Percentiles rank a stretch among this genome's conserved stretches.
These are phyloP conservation scores for Boletus subparvulus DNA, from an alignment of 768 basidiomycete species.

Conservation along the genomic window DNA sequence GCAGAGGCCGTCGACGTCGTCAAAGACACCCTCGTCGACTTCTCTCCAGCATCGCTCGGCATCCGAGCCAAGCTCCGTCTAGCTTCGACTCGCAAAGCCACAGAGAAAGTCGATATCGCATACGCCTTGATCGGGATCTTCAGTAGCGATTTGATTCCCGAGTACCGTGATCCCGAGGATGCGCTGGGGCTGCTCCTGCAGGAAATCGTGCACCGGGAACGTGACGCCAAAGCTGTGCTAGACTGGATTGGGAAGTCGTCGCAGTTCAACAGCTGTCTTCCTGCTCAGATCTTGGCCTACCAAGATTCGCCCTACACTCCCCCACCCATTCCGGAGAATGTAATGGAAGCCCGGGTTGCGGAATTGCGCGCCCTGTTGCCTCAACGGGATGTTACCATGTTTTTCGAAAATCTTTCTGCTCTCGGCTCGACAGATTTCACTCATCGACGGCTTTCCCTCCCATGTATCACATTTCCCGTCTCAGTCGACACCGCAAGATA, in stretches of 20 bases:
- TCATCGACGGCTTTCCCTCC: background rate
- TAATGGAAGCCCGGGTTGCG: background rate
- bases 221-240: slow-evolving; percentile 4
- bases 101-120: background rate
- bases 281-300: slow-evolving; percentile 6
- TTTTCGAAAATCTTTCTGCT: background rate
- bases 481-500: background rate
- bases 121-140: slow-evolving; percentile 1
- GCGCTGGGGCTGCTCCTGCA: slow-evolving; percentile 6
- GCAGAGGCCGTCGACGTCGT: background rate
- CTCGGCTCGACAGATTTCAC: background rate
- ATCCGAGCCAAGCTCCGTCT: background rate
- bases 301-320: background rate
- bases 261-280: slow-evolving; percentile 13
- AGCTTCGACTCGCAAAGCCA: background rate
- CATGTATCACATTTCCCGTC: background rate
- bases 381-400: background rate
- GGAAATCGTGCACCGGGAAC: slow-evolving; percentile 5
- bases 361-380: background rate
- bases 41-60: background rate
- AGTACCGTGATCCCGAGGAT: background rate
- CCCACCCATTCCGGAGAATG: background rate
- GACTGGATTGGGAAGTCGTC: slow-evolving; percentile 15
- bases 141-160: background rate
- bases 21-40: background rate